Percentiles rank a stretch among this genome's conserved stretches.
phyloP scores from a whole-genome alignment of 176 grass and related monocot species.

The Raddia guianensis region DNA sequence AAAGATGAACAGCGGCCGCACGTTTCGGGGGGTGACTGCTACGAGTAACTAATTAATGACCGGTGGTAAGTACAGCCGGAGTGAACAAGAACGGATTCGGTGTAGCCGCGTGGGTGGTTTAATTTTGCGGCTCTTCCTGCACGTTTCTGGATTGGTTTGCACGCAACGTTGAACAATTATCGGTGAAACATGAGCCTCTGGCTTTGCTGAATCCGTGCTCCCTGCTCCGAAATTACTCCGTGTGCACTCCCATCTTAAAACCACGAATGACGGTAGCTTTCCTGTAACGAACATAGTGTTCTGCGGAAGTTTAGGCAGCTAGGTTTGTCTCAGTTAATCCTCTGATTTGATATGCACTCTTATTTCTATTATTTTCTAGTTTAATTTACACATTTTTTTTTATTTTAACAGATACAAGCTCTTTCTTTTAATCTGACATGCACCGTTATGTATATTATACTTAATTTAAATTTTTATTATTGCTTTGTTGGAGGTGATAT shows the following conservation, averaged over 20 bases:
- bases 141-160: background rate
- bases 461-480: too few relatives aligned
- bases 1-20: conserved; percentile 22
- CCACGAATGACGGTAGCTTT: background rate
- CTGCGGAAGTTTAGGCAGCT: too few relatives aligned
- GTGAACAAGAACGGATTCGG: background rate
- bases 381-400: too few relatives aligned
- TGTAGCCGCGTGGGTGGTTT: background rate
- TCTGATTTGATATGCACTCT: too few relatives aligned
- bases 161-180: conserved; percentile 27
- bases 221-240: background rate
- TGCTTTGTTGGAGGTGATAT: too few relatives aligned
- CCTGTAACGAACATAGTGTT: too few relatives aligned
- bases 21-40: conserved; percentile 22
- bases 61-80: background rate
- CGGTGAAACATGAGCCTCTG: background rate
- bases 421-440: too few relatives aligned
- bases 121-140: background rate
- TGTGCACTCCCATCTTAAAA: background rate
- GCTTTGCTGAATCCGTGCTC: background rate
- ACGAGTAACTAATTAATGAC: conserved; percentile 28
- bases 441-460: too few relatives aligned
- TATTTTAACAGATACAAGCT: too few relatives aligned
- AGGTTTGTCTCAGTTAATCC: too few relatives aligned
- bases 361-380: too few relatives aligned